Conservation (phyloP, 2,329 filamentous ascomycete genomes). For the Sordariomycetes sp. region DNA sequence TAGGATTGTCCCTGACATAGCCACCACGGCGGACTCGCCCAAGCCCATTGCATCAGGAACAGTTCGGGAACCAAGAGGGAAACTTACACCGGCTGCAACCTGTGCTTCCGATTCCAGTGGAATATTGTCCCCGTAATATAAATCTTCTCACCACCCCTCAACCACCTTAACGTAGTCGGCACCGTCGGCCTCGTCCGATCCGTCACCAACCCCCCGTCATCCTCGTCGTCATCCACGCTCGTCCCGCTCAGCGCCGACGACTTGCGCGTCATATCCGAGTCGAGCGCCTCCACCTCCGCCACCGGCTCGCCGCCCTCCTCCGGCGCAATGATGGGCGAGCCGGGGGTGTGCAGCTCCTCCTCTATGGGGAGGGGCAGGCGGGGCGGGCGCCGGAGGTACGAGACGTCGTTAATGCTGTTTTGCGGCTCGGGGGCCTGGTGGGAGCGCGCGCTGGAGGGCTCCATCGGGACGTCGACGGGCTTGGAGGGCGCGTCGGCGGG, state of each 20-base stretch:
- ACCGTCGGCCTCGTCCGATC: constrained; percentile 68
- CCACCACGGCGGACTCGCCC: too few relatives aligned
- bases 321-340: constrained; percentile 74
- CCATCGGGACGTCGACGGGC: constrained; percentile 43
- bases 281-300: constrained; percentile 38
- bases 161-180: constrained; percentile 78
- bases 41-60: background rate
- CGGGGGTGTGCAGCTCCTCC: constrained; percentile 78
- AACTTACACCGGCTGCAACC: constrained; percentile 72
- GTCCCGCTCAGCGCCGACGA: constrained; percentile 47
- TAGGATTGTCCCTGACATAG: background rate
- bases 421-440: constrained; percentile 26
- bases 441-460: constrained; percentile 16
- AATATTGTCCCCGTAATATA: constrained; percentile 97
- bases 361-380: constrained; percentile 87
- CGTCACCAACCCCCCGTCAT: constrained; percentile 62
- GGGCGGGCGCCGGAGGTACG: constrained; percentile 60
- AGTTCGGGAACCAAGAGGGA: background rate
- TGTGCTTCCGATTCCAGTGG: constrained; percentile 91
- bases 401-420: constrained; percentile 49
- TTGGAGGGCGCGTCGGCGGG: constrained; percentile 29
- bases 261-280: constrained; percentile 36
- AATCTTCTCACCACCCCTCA: constrained; percentile 68
- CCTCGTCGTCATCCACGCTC: constrained; percentile 63
- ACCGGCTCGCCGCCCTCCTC: constrained; percentile 30